These are phyloP conservation scores for Yamadazyma jaroonii DNA, from an alignment of 1,139 yeast genomes.

Conservation along the genomic window DNA sequence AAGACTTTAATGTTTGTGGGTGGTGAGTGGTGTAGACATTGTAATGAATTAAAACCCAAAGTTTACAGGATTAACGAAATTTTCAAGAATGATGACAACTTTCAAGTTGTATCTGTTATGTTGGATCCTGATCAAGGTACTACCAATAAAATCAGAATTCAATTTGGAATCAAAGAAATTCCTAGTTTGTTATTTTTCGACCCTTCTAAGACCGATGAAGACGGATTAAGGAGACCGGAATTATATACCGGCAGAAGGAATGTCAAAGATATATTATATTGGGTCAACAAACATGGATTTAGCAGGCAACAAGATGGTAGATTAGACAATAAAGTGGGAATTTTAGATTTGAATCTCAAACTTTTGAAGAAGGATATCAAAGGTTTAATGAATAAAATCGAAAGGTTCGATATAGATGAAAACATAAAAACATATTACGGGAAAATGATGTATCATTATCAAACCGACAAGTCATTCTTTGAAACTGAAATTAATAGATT, in stretches of 20 bases:
- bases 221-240: conserved; percentile 40
- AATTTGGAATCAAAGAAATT: conserved; percentile 42
- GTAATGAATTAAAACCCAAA: conserved; percentile 61
- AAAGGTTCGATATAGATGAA: conserved; percentile 21
- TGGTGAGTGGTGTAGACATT: conserved; percentile 81
- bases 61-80: conserved; percentile 55
- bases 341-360: conserved; percentile 32
- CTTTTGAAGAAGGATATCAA: conserved; percentile 7
- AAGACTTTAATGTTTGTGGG: conserved; percentile 69
- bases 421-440: conserved; percentile 9
- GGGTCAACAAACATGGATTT: conserved; percentile 51
- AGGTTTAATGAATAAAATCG: conserved; percentile 15
- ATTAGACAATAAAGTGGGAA: conserved; percentile 54
- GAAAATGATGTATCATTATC: conserved; percentile 28
- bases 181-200: conserved; percentile 57
- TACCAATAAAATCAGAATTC: conserved; percentile 34
- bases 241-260: conserved; percentile 41
- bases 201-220: conserved; percentile 23
- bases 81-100: conserved; percentile 43
- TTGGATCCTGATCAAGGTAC: conserved; percentile 54
- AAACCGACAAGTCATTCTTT: conserved; percentile 32
- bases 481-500: conserved; percentile 53
- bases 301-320: conserved; percentile 51
- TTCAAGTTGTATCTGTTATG: conserved; percentile 62
- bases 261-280: conserved; percentile 42